Evolutionary conservation across 176 grass and related monocot genomes (phyloP).

Genomic region (Paspalum notatum): DNA sequence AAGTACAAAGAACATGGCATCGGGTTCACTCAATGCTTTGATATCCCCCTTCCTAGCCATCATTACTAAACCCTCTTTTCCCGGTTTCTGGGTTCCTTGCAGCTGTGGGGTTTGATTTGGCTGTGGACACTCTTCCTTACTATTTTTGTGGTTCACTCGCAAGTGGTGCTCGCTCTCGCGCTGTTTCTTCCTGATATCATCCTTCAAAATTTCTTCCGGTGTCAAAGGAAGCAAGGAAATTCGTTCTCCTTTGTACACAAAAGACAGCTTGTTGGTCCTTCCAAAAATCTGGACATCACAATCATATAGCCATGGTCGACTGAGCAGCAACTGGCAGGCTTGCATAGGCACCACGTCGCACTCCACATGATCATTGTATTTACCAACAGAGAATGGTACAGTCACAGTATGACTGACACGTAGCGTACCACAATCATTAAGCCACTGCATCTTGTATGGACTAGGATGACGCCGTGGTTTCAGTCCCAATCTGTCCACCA

Average conservation of each 20-base stretch:
- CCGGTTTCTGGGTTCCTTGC: too few species aligned
- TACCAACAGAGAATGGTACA: not conserved
- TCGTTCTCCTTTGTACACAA: not conserved
- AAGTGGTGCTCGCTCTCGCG: too few species aligned
- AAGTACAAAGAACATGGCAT: too few species aligned
- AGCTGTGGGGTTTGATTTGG: too few species aligned
- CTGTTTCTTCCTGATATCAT: too few species aligned
- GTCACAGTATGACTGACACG: not conserved
- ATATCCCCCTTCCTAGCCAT: too few species aligned
- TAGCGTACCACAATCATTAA: not conserved
- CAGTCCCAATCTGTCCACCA: not conserved
- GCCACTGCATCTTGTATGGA: not conserved
- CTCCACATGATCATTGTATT: not conserved
- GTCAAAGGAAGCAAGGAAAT: too few species aligned
- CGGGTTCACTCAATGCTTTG: too few species aligned
- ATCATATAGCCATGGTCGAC: not conserved
- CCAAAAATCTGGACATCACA: not conserved
- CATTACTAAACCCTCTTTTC: too few species aligned
- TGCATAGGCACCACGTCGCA: not conserved
- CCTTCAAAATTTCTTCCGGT: too few species aligned
- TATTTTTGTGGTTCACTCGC: too few species aligned
- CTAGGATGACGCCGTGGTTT: not conserved
- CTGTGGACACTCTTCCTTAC: too few species aligned
- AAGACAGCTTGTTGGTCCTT: not conserved
- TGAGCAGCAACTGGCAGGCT: not conserved